A percentile compares a stretch with the other conserved stretches of the same genome.
Conservation (phyloP, 2,329 filamentous ascomycete genomes). For the Rhynchosporium agropyri region DNA sequence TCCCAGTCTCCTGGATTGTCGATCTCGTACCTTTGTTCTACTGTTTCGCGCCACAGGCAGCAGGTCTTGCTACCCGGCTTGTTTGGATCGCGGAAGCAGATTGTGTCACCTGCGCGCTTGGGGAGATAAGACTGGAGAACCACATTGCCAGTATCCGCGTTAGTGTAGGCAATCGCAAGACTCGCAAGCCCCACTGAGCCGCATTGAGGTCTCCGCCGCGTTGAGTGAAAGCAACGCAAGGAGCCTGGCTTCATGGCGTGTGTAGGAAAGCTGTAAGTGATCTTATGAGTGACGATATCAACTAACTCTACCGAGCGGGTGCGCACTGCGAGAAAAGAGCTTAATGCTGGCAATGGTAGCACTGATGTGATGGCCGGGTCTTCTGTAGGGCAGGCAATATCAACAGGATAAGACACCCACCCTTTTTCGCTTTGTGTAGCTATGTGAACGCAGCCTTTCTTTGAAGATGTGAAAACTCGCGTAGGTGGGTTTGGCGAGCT, state of each 20-base stretch:
- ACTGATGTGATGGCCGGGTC: slow-evolving; percentile 57
- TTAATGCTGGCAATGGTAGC: slow-evolving; percentile 59
- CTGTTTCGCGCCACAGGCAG: slow-evolving; percentile 55
- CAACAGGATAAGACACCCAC: slow-evolving; percentile 56
- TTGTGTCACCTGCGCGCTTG: slow-evolving; percentile 53
- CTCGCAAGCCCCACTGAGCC: slow-evolving; percentile 60
- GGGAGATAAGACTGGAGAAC: slow-evolving; percentile 66
- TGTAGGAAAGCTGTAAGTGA: slow-evolving; percentile 65
- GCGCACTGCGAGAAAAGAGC: slow-evolving; percentile 63
- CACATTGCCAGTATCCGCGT: slow-evolving; percentile 60
- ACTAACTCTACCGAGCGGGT: slow-evolving; percentile 60
- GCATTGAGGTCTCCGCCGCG: slow-evolving; percentile 54
- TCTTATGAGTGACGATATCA: slow-evolving; percentile 56
- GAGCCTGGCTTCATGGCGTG: slow-evolving; percentile 60
- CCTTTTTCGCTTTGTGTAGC: slow-evolving; percentile 47
- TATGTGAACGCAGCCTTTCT: slow-evolving; percentile 54
- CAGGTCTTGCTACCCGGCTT: slow-evolving; percentile 48
- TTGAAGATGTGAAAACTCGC: slow-evolving; percentile 53
- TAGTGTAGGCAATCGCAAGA: slow-evolving; percentile 66
- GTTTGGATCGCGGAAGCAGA: slow-evolving; percentile 57
- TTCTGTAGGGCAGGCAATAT: slow-evolving; percentile 42
- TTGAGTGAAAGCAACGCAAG: slow-evolving; percentile 61
- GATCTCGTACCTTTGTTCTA: slow-evolving; percentile 55
- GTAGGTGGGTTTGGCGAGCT: slow-evolving; percentile 34
- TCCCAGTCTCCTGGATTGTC: slow-evolving; percentile 69